Conservation (phyloP, 176 grass and related monocot species). For the Phragmites australis region DNA sequence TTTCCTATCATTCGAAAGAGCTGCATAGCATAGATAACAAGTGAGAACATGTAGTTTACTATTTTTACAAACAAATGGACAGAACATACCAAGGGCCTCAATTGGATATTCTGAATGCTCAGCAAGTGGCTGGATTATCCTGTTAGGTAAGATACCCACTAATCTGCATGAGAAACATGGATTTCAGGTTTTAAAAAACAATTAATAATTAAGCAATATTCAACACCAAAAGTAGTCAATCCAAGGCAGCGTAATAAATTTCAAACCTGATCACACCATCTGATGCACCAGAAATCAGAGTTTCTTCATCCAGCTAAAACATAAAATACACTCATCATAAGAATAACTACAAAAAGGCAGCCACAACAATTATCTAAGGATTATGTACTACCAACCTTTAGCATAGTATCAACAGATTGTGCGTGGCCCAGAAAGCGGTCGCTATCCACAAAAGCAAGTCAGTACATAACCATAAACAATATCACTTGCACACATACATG, state of each 20-base stretch:
- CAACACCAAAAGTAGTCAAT: slow-evolving; percentile 7
- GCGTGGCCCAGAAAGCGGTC: slow-evolving; percentile 90
- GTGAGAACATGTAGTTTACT: neutral
- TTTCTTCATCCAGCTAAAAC: slow-evolving; percentile 91
- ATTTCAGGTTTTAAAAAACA: neutral
- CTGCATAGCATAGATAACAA: slow-evolving; percentile 35
- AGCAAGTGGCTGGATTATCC: slow-evolving; percentile 86
- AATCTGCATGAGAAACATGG: slow-evolving; percentile 50
- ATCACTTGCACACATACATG: neutral
- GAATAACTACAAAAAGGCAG: neutral
- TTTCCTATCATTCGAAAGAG: slow-evolving; percentile 72
- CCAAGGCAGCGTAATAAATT: slow-evolving; percentile 1
- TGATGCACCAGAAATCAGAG: slow-evolving; percentile 78
- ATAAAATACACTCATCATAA: slow-evolving; percentile 16
- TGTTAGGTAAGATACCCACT: slow-evolving; percentile 84
- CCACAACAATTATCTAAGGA: neutral
- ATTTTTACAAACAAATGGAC: neutral
- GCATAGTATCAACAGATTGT: slow-evolving; percentile 81
- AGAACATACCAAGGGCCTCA: slow-evolving; percentile 72
- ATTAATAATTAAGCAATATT: neutral
- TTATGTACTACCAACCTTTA: slow-evolving; percentile 61
- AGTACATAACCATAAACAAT: slow-evolving; percentile 16
- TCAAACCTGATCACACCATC: slow-evolving; percentile 91
- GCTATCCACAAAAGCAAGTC: slow-evolving; percentile 49
- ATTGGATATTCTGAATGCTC: slow-evolving; percentile 97